Evolutionary conservation across 805 yeast species (phyloP).

Genomic region (Candida orba): DNA sequence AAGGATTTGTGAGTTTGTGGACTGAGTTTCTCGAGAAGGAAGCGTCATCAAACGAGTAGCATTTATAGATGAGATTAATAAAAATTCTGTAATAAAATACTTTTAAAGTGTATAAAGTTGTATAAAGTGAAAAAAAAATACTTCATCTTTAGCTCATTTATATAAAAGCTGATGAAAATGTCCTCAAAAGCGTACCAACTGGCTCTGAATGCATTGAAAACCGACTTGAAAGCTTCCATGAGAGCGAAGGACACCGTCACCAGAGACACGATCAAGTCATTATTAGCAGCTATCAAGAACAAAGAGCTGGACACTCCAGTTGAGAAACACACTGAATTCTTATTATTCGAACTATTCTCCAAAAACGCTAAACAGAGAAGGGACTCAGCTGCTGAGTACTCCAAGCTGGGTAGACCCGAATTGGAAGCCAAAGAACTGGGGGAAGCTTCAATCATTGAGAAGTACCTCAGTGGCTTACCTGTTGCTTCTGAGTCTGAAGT

Average conservation of each 20-base stretch:
- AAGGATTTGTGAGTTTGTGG: slow-evolving; percentile 69
- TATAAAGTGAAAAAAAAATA: too few species aligned
- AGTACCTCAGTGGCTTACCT: slow-evolving; percentile 35
- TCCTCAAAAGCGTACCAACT: slow-evolving; percentile 26
- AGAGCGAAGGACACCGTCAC: slow-evolving; percentile 33
- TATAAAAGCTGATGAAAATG: background rate
- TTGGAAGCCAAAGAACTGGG: slow-evolving; percentile 44
- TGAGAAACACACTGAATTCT: slow-evolving; percentile 27
- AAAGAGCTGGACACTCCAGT: slow-evolving; percentile 32
- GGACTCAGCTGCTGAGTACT: slow-evolving; percentile 43
- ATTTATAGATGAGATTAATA: too few species aligned
- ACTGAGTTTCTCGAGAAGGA: slow-evolving; percentile 75
- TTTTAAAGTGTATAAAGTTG: too few species aligned
- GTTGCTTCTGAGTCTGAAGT: slow-evolving; percentile 42
- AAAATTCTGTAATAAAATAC: too few species aligned
- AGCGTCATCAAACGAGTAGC: slow-evolving; percentile 24
- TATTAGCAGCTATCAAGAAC: slow-evolving; percentile 38
- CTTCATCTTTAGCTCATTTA: too few species aligned
- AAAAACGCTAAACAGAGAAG: slow-evolving; percentile 42
- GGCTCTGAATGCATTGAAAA: slow-evolving; percentile 30
- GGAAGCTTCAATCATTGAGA: slow-evolving; percentile 37
- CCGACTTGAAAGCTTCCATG: slow-evolving; percentile 42
- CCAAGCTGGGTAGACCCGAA: slow-evolving; percentile 40
- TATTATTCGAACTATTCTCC: slow-evolving; percentile 29
- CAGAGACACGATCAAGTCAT: slow-evolving; percentile 38